Conservation (phyloP, 352 stramenopile species). For the Saprolegnia parasitica region DNA sequence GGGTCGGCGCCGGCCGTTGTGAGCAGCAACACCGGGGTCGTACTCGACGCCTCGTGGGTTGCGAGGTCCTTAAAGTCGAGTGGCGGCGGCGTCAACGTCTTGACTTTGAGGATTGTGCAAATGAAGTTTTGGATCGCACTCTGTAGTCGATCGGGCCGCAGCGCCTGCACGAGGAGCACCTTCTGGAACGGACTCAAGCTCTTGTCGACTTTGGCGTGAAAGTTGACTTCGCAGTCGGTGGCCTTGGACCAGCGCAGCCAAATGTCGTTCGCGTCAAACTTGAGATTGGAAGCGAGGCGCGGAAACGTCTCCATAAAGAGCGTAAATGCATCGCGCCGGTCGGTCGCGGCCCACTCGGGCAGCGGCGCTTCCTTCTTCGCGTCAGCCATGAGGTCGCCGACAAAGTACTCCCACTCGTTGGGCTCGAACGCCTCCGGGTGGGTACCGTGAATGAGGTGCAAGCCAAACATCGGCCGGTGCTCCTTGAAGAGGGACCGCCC, state of each 20-base stretch:
- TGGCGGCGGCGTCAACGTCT: constrained; percentile 78
- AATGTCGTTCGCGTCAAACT: constrained; percentile 75
- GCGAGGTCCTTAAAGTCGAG: constrained; percentile 71
- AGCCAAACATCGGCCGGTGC: constrained; percentile 90
- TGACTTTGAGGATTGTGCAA: constrained; percentile 79
- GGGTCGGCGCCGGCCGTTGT: constrained; percentile 92
- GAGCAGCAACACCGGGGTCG: constrained; percentile 86
- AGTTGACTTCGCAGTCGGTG: constrained; percentile 85
- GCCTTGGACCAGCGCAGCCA: constrained; percentile 89
- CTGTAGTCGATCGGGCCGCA: constrained; percentile 87
- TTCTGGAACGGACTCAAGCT: constrained; percentile 87
- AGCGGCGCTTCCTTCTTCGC: constrained; percentile 36
- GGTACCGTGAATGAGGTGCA: constrained; percentile 93
- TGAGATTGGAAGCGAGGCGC: constrained; percentile 58
- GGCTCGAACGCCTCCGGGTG: constrained; percentile 88
- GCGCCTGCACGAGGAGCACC: constrained; percentile 87
- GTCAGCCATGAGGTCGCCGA: constrained; percentile 62
- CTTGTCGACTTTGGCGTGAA: constrained; percentile 86
- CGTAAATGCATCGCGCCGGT: constrained; percentile 83
- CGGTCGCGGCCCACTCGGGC: constrained; percentile 75
- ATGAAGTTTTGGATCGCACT: constrained; percentile 89
- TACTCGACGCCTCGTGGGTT: constrained; percentile 61
- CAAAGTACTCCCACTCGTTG: constrained; percentile 92
- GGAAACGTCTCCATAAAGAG: constrained; percentile 73
- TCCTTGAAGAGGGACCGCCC: constrained; percentile 91